These are phyloP conservation scores for Ophiostoma tasmaniense DNA, from an alignment of 2,329 filamentous ascomycete genomes.

Conservation along the genomic window DNA sequence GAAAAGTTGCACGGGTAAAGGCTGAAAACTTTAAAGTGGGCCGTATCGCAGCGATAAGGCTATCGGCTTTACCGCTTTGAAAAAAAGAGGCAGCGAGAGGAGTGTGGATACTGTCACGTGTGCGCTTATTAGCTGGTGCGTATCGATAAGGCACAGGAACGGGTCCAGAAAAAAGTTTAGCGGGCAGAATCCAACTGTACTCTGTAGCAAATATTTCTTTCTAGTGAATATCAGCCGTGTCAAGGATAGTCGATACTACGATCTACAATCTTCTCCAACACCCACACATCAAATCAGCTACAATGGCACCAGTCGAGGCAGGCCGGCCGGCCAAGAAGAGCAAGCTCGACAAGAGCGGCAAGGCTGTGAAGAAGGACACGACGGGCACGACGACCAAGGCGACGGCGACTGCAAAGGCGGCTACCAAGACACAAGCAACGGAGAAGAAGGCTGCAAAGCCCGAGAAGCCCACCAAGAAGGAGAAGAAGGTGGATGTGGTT, in stretches of 20 bases:
- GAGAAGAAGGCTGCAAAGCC: not conserved
- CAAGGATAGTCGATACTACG: not conserved
- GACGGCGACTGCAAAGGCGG: not conserved
- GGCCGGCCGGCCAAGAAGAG: slow-evolving; percentile 40
- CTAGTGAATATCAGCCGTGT: not conserved
- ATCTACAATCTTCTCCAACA: not conserved
- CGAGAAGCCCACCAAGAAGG: not conserved
- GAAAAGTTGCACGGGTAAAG: not conserved
- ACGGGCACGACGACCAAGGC: not conserved
- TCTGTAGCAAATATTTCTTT: not conserved
- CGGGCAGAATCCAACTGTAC: slow-evolving; percentile 1
- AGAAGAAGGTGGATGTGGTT: not conserved
- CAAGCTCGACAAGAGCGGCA: slow-evolving; percentile 29
- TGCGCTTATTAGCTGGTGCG: not conserved
- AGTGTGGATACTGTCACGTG: not conserved
- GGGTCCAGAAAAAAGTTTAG: slow-evolving; percentile 8
- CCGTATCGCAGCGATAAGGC: not conserved
- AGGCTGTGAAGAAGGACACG: not conserved
- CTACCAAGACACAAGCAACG: not conserved
- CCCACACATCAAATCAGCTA: not conserved
- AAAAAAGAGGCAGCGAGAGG: not conserved
- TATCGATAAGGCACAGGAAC: not conserved
- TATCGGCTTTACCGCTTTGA: slow-evolving; percentile 3
- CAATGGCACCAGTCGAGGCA: slow-evolving; percentile 18
- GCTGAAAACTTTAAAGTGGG: slow-evolving; percentile 14